A percentile compares a stretch with the other conserved stretches of the same genome.
phyloP scores from a whole-genome alignment of 371 early-diverging fungal species.

The Massospora cicadina region DNA sequence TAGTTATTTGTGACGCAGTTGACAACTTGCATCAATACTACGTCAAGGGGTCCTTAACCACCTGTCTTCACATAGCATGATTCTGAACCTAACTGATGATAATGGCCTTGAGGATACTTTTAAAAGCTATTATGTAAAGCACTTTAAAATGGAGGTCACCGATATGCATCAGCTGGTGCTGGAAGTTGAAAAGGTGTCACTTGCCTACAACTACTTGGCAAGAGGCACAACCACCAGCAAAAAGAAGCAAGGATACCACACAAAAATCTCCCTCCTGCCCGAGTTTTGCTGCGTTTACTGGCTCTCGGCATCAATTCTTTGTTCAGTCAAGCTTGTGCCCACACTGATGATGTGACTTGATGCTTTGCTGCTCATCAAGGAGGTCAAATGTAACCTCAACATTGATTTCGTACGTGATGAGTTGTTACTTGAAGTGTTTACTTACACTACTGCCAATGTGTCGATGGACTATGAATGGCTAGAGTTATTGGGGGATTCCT shows the following conservation, averaged over 20 bases:
- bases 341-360: conserved; percentile 50
- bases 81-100: conserved; percentile 15
- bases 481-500: conserved; percentile 87
- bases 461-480: conserved; percentile 80
- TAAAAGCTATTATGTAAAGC: conserved; percentile 27
- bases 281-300: conserved; percentile 29
- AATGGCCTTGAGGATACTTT: conserved; percentile 25
- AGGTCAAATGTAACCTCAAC: conserved; percentile 27
- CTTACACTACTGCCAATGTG: conserved; percentile 43
- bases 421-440: conserved; percentile 51
- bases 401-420: conserved; percentile 22
- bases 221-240: not conserved
- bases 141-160: conserved; percentile 17
- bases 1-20: conserved; percentile 29
- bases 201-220: conserved; percentile 30
- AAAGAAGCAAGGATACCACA: conserved; percentile 8
- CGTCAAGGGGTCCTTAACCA: conserved; percentile 24
- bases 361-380: conserved; percentile 32
- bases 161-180: conserved; percentile 27
- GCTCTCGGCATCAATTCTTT: conserved; percentile 30
- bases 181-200: conserved; percentile 21
- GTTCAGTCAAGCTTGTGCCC: conserved; percentile 34
- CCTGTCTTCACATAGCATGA: conserved; percentile 19
- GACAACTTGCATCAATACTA: conserved; percentile 37
- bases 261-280: conserved; percentile 28